Conservation (phyloP, 495 filamentous ascomycete species). For the Penicillium antarcticum region DNA sequence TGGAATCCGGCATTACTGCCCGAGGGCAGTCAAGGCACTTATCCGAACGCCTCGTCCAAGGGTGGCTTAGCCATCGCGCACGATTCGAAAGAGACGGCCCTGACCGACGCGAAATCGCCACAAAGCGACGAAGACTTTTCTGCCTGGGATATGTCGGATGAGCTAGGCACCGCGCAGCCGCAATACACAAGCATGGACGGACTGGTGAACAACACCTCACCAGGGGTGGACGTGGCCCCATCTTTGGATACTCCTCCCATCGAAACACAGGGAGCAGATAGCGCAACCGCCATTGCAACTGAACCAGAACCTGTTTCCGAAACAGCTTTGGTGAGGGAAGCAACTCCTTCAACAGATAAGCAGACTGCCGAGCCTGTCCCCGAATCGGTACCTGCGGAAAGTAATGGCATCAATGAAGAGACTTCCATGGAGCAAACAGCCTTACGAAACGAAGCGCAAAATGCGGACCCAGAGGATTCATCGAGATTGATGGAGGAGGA, state of each 20-base stretch:
- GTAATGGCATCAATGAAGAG: background rate
- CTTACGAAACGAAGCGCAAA: background rate
- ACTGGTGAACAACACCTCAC: background rate
- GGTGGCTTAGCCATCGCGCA: slow-evolving; percentile 8
- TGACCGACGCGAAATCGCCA: slow-evolving; percentile 13
- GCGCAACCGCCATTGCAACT: background rate
- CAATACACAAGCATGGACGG: slow-evolving; percentile 3
- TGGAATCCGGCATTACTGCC: slow-evolving; percentile 46
- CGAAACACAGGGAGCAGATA: background rate
- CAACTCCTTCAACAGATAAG: background rate
- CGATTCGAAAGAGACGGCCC: slow-evolving; percentile 6
- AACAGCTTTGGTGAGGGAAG: background rate
- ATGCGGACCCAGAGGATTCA: background rate
- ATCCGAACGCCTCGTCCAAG: slow-evolving; percentile 6
- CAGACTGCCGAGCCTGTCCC: background rate
- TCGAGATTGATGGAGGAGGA: slow-evolving; percentile 1
- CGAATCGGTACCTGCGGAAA: no score
- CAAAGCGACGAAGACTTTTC: slow-evolving; percentile 17
- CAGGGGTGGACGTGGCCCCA: background rate
- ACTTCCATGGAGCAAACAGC: background rate
- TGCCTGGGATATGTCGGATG: slow-evolving; percentile 18
- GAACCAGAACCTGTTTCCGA: background rate
- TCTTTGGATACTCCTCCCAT: background rate
- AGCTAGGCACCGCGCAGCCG: background rate
- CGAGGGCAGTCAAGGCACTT: slow-evolving; percentile 14